Conservation (phyloP, 768 basidiomycete species). For the Collybiopsis confluens region DNA sequence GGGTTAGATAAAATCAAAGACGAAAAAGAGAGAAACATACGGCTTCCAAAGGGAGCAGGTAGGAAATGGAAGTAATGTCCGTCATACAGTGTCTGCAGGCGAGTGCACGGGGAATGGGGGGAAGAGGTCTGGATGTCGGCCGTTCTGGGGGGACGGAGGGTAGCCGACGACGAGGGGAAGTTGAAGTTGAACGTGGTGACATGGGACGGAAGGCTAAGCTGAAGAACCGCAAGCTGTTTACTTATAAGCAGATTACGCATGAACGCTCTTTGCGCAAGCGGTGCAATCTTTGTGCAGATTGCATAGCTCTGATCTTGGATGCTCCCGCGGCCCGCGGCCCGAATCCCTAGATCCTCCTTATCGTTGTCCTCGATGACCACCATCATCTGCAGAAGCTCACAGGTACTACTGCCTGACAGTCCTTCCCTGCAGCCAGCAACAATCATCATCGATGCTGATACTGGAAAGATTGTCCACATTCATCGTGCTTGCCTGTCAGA, state of each 20-base stretch:
- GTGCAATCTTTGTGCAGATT: no score
- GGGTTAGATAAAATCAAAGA: no score
- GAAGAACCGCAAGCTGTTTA: no score
- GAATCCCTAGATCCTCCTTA: no score
- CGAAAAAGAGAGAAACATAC: no score
- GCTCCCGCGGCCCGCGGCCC: no score
- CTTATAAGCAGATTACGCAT: no score
- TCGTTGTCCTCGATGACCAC: no score
- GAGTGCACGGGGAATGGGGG: conserved; percentile 41
- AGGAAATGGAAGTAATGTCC: conserved; percentile 40
- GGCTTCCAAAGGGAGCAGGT: conserved; percentile 35
- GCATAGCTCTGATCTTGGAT: no score
- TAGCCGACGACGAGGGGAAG: conserved; percentile 17
- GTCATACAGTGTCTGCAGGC: conserved; percentile 43
- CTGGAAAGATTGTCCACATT: conserved; percentile 61
- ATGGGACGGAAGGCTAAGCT: neutral
- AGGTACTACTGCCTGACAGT: conserved; percentile 51
- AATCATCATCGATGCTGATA: conserved; percentile 48
- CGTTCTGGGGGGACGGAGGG: conserved; percentile 17
- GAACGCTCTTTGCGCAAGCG: no score
- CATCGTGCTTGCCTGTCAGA: conserved; percentile 26
- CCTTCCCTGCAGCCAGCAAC: conserved; percentile 57
- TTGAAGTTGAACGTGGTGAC: neutral
- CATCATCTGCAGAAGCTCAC: conserved; percentile 47
- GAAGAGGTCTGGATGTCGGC: conserved; percentile 41